Conservation (phyloP, 306 rosid genomes). For the Pyrus betulifolia region DNA sequence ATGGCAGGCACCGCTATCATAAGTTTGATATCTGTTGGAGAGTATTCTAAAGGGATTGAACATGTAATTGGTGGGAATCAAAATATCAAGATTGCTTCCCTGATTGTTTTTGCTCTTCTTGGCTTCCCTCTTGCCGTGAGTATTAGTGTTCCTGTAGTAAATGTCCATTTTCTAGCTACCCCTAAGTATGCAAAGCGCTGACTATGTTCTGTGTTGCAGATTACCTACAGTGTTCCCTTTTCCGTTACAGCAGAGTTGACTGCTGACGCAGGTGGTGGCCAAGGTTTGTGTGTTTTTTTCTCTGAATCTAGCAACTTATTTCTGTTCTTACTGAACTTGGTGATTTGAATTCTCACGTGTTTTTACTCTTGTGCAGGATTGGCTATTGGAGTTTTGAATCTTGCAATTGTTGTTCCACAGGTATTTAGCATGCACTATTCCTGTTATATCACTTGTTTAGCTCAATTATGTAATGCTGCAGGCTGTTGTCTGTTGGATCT, state of each 20-base stretch:
- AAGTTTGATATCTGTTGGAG: conserved; percentile 55
- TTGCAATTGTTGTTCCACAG: conserved; percentile 95
- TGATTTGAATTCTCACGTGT: conserved; percentile 19
- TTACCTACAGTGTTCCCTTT: conserved; percentile 92
- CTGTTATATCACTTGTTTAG: neutral
- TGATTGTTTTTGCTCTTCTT: conserved; percentile 82
- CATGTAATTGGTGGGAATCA: conserved; percentile 72
- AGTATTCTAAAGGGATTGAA: conserved; percentile 56
- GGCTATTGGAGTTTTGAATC: conserved; percentile 97
- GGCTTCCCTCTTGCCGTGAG: conserved; percentile 98
- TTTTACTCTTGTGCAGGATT: conserved; percentile 55
- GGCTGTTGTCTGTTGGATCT: neutral
- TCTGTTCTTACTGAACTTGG: neutral
- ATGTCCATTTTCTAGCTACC: conserved; percentile 5
- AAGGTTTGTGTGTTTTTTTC: conserved; percentile 48
- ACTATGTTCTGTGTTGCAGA: conserved; percentile 50
- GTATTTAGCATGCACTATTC: conserved; percentile 29
- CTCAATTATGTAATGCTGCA: neutral
- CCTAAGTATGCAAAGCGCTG: conserved; percentile 11
- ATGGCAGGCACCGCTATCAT: conserved; percentile 89
- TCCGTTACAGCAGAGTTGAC: conserved; percentile 88
- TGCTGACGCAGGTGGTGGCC: conserved; percentile 95
- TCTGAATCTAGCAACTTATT: conserved; percentile 4
- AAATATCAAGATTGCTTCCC: conserved; percentile 64
- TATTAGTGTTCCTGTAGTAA: conserved; percentile 5